Evolutionary conservation across 371 early-diverging fungal species (phyloP).

Genomic region (Syncephalastrum racemosum): DNA sequence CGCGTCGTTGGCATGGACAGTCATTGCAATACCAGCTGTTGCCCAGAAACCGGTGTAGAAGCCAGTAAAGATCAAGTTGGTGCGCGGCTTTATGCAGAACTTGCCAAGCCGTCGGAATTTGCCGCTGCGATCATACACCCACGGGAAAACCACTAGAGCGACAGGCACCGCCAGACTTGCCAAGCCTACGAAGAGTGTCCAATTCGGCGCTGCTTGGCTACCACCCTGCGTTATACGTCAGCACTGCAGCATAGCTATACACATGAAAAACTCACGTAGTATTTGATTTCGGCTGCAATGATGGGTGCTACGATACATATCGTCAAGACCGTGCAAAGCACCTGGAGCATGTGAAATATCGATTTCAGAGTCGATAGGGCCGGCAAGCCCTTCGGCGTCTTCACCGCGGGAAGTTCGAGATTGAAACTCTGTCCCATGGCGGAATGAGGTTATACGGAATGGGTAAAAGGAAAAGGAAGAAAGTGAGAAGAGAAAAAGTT

Average conservation of each 20-base stretch:
- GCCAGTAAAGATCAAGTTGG: conserved; percentile 35
- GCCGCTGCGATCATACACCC: conserved; percentile 28
- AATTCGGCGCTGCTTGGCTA: conserved; percentile 41
- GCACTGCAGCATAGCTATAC: neutral
- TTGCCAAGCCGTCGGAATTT: conserved; percentile 32
- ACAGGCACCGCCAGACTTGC: conserved; percentile 27
- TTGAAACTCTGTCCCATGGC: conserved; percentile 14
- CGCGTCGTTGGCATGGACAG: conserved; percentile 31
- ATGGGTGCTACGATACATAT: conserved; percentile 34
- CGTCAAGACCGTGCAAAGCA: conserved; percentile 24
- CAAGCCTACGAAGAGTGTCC: conserved; percentile 27
- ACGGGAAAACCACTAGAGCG: conserved; percentile 32
- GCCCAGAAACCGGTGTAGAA: conserved; percentile 40
- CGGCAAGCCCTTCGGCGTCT: conserved; percentile 30
- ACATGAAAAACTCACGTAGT: conserved; percentile 24
- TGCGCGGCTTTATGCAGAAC: conserved; percentile 41
- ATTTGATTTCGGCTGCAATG: conserved; percentile 31
- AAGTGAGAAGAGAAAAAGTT: conserved; percentile 1
- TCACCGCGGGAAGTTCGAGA: conserved; percentile 21
- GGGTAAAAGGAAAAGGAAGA: conserved; percentile 1
- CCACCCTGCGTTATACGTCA: conserved; percentile 22
- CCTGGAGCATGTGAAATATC: conserved; percentile 27
- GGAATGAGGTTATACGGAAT: neutral
- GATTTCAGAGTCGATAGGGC: conserved; percentile 26
- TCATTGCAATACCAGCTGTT: conserved; percentile 39